Base-by-base conservation (phyloP, 2,329 filamentous ascomycete species). In the Cyphellophora europaea region DNA sequence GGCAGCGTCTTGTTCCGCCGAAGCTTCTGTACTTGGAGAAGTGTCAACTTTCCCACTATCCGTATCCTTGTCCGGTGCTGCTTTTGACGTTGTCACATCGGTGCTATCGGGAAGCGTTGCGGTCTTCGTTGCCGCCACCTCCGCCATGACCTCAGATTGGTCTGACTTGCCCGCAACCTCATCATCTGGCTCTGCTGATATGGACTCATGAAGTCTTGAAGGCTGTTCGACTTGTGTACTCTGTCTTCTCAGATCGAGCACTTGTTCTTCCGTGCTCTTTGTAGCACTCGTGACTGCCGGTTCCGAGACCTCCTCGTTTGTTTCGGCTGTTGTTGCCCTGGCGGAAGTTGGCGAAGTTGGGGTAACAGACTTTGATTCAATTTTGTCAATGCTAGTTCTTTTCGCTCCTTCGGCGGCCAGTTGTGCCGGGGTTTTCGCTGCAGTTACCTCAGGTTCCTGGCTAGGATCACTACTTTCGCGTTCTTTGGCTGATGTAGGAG, bases 331-430 rank as follows among this genome's bases (percentile, higher is more conserved):
- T 27, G 43, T 28, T 27, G 44, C 35, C 36, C 44, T 42, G 30
- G 36, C 39, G 28, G 38, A 37, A 14, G 42, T 35, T 6, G 37
- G 6, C 19, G 23, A 3, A 3, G n/a, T 27, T 27, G 23, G 6
- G 11, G n/a, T 13, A 27, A 27, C 6, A n/a, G n/a, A n/a, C n/a
- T n/a, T n/a, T 13, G 14, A 17, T 16, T 25, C 40, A 13, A 44
- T 38, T 27, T 48, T 47, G 29, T 47, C 47, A 11, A 44, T 41
- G 15, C 45, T 45, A 11, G 46, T 44, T 29, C 43, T 43, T 19
- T 44, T 45, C 29, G 38, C 40, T 27, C 49, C 37, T 44, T 49
- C 35, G 33, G 38, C 11, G 8, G 42, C 42, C 3, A 49, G 34
- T 21, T 46, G 40, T 10, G 37, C 37, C 5, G 47, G 44, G n/a